These are phyloP conservation scores for Yarrowia yakushimensis DNA, from an alignment of 805 yeast species.

Conservation along the genomic window DNA sequence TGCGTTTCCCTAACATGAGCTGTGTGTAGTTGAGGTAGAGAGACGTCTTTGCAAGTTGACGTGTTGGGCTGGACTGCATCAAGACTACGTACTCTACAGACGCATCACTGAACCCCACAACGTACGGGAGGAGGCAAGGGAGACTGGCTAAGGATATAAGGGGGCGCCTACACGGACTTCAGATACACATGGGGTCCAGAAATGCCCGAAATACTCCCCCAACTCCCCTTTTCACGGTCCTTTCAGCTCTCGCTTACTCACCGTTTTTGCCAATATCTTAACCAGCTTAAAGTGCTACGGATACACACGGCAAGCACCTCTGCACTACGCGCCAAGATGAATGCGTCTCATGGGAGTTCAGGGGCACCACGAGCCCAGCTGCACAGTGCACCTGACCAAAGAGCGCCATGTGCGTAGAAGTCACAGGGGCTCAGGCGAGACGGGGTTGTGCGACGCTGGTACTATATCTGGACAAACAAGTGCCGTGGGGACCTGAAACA, in stretches of 20 bases:
- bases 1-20: slow-evolving; percentile 24
- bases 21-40: slow-evolving; percentile 3
- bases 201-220: too few relatives aligned
- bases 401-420: neutral
- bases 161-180: too few relatives aligned
- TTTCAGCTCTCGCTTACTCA: neutral
- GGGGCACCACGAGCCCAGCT: slow-evolving; percentile 11
- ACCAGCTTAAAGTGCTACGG: slow-evolving; percentile 7
- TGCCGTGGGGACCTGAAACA: neutral
- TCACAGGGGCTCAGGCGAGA: too few relatives aligned
- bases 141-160: too few relatives aligned
- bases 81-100: slow-evolving; percentile 8
- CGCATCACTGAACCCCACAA: slow-evolving; percentile 23
- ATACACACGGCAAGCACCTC: slow-evolving; percentile 21
- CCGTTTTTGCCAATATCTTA: neutral
- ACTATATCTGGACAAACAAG: too few relatives aligned
- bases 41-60: slow-evolving; percentile 10
- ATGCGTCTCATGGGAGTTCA: neutral
- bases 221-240: too few relatives aligned
- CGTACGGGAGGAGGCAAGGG: too few relatives aligned
- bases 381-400: neutral
- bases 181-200: too few relatives aligned
- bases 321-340: slow-evolving; percentile 7
- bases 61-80: slow-evolving; percentile 24
- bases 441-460: too few relatives aligned